phyloP scores from a whole-genome alignment of 2,329 filamentous ascomycete genomes.

The Diplodia scrobiculata region DNA sequence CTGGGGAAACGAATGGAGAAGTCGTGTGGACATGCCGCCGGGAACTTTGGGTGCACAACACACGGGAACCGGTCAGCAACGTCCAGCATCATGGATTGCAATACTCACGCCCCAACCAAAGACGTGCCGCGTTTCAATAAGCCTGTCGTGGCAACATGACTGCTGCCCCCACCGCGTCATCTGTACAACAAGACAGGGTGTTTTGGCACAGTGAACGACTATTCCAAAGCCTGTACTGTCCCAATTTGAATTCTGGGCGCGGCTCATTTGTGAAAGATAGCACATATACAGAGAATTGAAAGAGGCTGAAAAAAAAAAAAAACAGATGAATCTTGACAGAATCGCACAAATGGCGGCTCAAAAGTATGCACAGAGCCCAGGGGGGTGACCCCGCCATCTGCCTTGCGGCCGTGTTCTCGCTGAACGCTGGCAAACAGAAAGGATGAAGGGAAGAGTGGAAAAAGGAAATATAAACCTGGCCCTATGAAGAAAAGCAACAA shows the following conservation, averaged over 20 bases:
- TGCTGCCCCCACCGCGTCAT: background rate
- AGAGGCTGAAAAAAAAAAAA: background rate
- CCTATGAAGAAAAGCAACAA: conserved; percentile 10
- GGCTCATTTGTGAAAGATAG: conserved; percentile 12
- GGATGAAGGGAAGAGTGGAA: background rate
- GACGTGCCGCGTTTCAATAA: background rate
- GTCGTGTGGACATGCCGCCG: background rate
- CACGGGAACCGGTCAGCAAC: background rate
- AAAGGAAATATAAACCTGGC: conserved; percentile 15
- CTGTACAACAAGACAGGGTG: background rate
- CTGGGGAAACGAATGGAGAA: background rate
- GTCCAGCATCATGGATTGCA: background rate
- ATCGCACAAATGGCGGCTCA: background rate
- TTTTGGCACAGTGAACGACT: background rate
- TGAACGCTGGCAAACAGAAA: conserved; percentile 19
- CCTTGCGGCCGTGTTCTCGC: conserved; percentile 12
- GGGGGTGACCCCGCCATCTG: conserved; percentile 5
- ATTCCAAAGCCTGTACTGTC: conserved; percentile 14
- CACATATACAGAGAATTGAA: conserved; percentile 13
- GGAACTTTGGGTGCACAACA: background rate
- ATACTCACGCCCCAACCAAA: background rate
- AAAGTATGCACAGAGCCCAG: conserved; percentile 15
- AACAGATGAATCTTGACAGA: background rate
- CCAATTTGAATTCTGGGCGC: background rate
- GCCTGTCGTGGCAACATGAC: background rate